Base-by-base conservation (phyloP, 2,329 filamentous ascomycete species). In the Trematosphaeria pertusa region DNA sequence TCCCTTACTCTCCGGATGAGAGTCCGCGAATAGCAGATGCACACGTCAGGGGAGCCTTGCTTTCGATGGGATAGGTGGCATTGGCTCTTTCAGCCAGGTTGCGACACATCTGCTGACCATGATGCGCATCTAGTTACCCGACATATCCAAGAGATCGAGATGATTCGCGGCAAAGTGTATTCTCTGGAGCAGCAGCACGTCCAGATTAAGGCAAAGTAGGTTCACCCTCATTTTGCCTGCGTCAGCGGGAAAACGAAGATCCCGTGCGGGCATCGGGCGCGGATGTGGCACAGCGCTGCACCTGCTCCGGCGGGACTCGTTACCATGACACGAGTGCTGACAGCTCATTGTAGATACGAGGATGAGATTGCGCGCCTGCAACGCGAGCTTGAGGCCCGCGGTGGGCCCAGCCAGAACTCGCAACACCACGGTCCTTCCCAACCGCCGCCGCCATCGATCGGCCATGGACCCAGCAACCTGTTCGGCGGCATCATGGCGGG, bases 401-500 rank as follows among this genome's bases (percentile, higher is more conserved):
- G 86, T 51, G 84, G 85, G 15, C 80, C 83, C 54, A 79, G 83
- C 58, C 83, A 86, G 56, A 85, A 87, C 52, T 87, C 91, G 53
- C 84, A 84, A 59, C 89, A 94, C 81, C 84, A 84, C 48, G 90
- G 87, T 33, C 88, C 91, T 46, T 86, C 89, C 37, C 90, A 94
- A 74, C 88, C 91, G 53, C 88, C 89, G 51, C 93, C 94, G 26
- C 92, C 87, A 26, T 78, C 90, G 38, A 89, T 97, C 59, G 90
- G 91, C 20, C 89, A 95, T 66, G 92, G 93, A 19, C 85, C 86
- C 45, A 93, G 88, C 70, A 94, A 95, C 66, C 81, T 97, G 31
- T 97, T 99, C 69, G 91, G 91, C 59, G 91, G 91, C 46, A 96
- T 97, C 69, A 97, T 99, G 90, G 86, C 92, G 45, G 93, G 93